Base-by-base conservation (phyloP, 352 stramenopile species). In the Globisporangium canariense region DNA sequence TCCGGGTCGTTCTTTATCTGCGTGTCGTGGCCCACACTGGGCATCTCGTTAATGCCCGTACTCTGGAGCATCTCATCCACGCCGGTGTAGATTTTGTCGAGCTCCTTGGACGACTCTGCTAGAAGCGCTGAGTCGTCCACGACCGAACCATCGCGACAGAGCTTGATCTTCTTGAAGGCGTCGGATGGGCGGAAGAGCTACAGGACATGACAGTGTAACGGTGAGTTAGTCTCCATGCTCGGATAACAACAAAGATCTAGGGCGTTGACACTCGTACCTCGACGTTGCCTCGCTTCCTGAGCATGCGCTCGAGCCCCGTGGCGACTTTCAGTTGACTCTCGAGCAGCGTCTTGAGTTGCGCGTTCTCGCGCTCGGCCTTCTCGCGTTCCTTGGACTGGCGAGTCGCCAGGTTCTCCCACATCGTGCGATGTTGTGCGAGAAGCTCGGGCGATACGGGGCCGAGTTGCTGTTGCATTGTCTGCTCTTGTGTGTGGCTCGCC, bases 261-360 rank as follows among this genome's bases (percentile, higher is more conserved):
- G n/a, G 30, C 2, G 8, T 30, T 52, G 34, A 16, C 11, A 43
- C 10, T 28, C 3, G 11, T 54, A 54, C 49, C 49, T 56, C 50
- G 25, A 56, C 50, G 28, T 56, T 56, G 50, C 28, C 50, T 40
- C 50, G 50, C 50, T 77, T 78, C 54, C 52, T 59, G 28, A 81
- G 60, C 34, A 77, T 70, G 43, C 62, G 70, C 67, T 79, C 71
- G 25, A 81, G 69, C 9, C 65, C 77, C 46, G 78, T 79, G 57
- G 65, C 71, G 62, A 81, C 60, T 63, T 79, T 81, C 62, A 79
- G 78, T 65, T 83, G 73, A 38, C 76, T 76, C 55, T 88, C 75
- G 25, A 86, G 57, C 36, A 81, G 70, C 22, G 75, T 43, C 40
- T 76, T 79, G 0, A 88, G 71, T 22, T 71, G 68, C 47, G 79